Conservation (phyloP, 2,329 filamentous ascomycete species). For the Sporothrix pallida region DNA sequence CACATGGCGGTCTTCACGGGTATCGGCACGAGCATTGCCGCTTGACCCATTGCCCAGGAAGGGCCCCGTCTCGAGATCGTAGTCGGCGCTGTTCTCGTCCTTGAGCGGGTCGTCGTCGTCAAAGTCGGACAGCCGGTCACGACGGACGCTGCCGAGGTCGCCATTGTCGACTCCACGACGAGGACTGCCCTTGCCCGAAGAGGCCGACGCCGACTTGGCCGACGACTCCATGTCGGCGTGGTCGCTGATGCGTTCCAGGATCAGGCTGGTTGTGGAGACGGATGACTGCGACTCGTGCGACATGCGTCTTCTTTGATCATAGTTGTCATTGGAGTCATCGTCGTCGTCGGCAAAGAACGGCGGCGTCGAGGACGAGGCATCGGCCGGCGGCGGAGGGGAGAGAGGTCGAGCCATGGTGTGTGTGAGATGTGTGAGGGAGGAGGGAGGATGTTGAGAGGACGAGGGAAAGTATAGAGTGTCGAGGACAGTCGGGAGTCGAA, state of each 20-base stretch:
- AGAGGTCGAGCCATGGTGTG: constrained; percentile 23
- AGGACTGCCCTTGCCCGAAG: neutral
- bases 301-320: constrained; percentile 42
- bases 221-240: constrained; percentile 44
- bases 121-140: constrained; percentile 40
- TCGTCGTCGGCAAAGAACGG: constrained; percentile 33
- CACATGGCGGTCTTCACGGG: constrained; percentile 39
- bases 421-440: neutral
- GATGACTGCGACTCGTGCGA: constrained; percentile 71
- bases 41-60: constrained; percentile 53
- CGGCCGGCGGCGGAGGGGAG: constrained; percentile 31
- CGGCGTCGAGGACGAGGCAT: constrained; percentile 30
- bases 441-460: neutral
- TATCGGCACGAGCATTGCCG: constrained; percentile 40
- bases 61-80: constrained; percentile 59
- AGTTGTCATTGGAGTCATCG: constrained; percentile 27
- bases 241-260: constrained; percentile 78
- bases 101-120: constrained; percentile 56
- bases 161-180: neutral
- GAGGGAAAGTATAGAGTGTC: neutral
- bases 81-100: constrained; percentile 47
- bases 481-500: too few relatives aligned
- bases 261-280: constrained; percentile 80
- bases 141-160: neutral
- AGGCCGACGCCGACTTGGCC: neutral